These are phyloP conservation scores for Penicillium capsulatum DNA, from an alignment of 2,329 filamentous ascomycete species.

Conservation along the genomic window DNA sequence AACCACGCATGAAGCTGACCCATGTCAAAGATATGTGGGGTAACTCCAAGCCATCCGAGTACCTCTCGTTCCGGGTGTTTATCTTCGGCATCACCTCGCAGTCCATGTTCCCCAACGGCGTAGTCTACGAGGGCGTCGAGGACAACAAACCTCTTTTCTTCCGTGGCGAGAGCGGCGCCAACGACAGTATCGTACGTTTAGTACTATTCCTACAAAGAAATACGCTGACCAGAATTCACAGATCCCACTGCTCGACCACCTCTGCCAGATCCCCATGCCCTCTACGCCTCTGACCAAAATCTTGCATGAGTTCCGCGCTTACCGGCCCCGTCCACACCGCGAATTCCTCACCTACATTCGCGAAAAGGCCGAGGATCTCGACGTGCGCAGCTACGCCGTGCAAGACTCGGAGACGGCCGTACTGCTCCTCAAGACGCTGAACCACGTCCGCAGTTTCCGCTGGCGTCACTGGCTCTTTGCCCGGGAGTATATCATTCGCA, in stretches of 20 bases:
- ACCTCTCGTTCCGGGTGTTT: constrained; percentile 89
- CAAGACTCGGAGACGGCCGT: constrained; percentile 40
- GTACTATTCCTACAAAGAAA: no score
- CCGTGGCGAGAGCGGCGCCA: constrained; percentile 88
- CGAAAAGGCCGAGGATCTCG: constrained; percentile 47
- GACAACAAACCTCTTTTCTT: constrained; percentile 69
- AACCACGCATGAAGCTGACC: no score
- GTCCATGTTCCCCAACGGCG: constrained; percentile 89
- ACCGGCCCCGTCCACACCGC: constrained; percentile 83
- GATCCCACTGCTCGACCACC: constrained; percentile 82
- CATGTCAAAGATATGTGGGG: constrained; percentile 96
- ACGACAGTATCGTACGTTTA: constrained; percentile 72
- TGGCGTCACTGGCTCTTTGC: constrained; percentile 50
- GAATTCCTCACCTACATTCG: constrained; percentile 73
- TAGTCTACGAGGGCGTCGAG: constrained; percentile 80
- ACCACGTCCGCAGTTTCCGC: constrained; percentile 48
- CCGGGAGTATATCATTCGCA: constrained; percentile 47
- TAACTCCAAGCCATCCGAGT: constrained; percentile 76
- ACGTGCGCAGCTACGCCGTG: constrained; percentile 36
- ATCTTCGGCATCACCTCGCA: constrained; percentile 95
- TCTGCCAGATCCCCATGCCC: constrained; percentile 83
- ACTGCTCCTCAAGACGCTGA: constrained; percentile 43
- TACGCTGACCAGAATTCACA: constrained; percentile 19
- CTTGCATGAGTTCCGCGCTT: constrained; percentile 80
- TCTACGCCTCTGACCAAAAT: constrained; percentile 83